Evolutionary conservation across 2,329 filamentous ascomycete genomes (phyloP), one percentile per base, ranked within the genome.

Genomic region (Aspergillus tanneri): DNA sequence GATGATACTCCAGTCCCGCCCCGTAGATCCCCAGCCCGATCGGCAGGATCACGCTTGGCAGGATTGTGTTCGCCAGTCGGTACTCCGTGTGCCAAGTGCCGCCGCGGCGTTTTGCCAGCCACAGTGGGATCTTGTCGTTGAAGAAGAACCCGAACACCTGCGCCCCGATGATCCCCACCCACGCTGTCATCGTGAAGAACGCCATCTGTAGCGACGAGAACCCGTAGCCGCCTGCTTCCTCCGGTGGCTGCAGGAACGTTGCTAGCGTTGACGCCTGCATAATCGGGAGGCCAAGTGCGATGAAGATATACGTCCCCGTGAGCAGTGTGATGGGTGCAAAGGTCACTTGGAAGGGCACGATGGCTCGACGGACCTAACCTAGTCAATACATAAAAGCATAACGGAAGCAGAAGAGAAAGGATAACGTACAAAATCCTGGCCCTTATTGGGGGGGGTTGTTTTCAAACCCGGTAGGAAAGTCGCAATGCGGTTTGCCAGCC

Each of bases 181-280:
- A 77, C 49, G 69, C 63, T 14, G 63, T 60, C 47, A 76, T 73
- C 2, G 64, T 67, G 44, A 68, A 71, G 7, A 62, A 64, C 1
- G 72, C 71, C 23, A 69, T 73, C 45, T 73, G 66, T 12, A 67
- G 56, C 0, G 71, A 60, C 0, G 65, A 65, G 52, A 75, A 75
- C 11, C 71, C 72, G 54, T 76, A 76, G 1, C 73, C 73, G 19
- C 70, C 70, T 3, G 52, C 56, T 5, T 56, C 55, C 10, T n/a
- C 32, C 0, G 12, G 60, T 47, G 2, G 72, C 68, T 19, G 62
- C 61, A 47, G 73, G 71, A 4, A 75, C 63, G 61, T 66, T 74
- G n/a, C 62, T 0, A 68, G 60, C 1, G 66, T 63, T 1, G 70
- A 53, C 11, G 63, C 62, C 39, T 68, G 67, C 40, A 69, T 58